Evolutionary conservation across 1,284 basidiomycete genomes (phyloP).

Genomic region (Ustilago lituana): DNA sequence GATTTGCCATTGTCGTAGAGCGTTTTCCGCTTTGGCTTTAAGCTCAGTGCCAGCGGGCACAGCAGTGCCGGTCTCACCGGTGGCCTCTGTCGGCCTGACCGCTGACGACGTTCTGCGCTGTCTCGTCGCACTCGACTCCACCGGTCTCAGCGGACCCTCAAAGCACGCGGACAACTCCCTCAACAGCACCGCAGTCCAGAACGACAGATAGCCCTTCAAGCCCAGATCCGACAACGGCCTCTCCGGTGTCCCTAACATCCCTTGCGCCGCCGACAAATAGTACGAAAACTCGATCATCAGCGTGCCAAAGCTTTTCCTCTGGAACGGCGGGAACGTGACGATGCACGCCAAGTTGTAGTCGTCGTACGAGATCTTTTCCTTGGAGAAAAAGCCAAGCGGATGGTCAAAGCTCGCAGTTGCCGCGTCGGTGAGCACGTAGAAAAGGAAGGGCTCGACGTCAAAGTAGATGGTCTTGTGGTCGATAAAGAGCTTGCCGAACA

Average conservation of each 20-base stretch:
- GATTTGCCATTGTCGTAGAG: constrained; percentile 16
- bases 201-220: constrained; percentile 86
- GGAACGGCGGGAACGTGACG: constrained; percentile 91
- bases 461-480: constrained; percentile 98
- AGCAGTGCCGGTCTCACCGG: background rate
- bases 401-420: constrained; percentile 77
- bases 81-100: too few relatives aligned
- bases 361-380: constrained; percentile 95
- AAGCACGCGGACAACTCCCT: constrained; percentile 78
- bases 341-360: constrained; percentile 98
- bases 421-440: constrained; percentile 91
- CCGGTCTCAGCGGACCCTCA: constrained; percentile 19
- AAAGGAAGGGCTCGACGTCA: constrained; percentile 77
- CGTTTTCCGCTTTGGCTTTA: constrained; percentile 3
- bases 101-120: constrained; percentile 17
- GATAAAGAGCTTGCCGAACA: constrained; percentile 99
- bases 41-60: background rate
- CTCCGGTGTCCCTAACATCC: constrained; percentile 89
- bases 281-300: constrained; percentile 99
- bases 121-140: background rate
- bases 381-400: constrained; percentile 93
- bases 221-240: constrained; percentile 93
- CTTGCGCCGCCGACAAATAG: constrained; percentile 81
- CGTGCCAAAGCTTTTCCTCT: constrained; percentile 88
- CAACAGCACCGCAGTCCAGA: constrained; percentile 86